Percentiles rank a stretch among this genome's conserved stretches.
These are phyloP conservation scores for Clavulina sp. DNA, from an alignment of 768 basidiomycete genomes.

Conservation along the genomic window DNA sequence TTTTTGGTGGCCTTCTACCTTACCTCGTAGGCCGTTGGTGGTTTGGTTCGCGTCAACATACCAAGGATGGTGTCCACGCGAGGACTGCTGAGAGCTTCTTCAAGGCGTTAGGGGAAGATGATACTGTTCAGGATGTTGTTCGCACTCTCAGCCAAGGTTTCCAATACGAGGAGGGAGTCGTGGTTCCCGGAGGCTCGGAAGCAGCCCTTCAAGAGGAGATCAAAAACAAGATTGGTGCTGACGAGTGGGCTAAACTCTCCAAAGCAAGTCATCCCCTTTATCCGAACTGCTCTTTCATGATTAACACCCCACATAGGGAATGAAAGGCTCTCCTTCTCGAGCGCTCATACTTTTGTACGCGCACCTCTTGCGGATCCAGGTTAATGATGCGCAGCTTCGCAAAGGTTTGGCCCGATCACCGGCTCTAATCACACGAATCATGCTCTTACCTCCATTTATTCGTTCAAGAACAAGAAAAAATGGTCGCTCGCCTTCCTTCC, in stretches of 20 bases:
- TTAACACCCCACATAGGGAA: background rate
- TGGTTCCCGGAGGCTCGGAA: too few species aligned
- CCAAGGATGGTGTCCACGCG: constrained; percentile 79
- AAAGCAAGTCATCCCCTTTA: background rate
- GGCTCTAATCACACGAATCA: background rate
- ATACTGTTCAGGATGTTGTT: constrained; percentile 53
- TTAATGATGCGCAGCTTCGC: constrained; percentile 34
- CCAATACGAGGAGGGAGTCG: constrained; percentile 31
- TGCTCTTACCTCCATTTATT: background rate
- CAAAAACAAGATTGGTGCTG: background rate
- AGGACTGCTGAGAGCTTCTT: constrained; percentile 76
- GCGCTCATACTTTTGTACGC: constrained; percentile 68
- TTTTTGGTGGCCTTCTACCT: constrained; percentile 81
- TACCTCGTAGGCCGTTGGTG: constrained; percentile 87
- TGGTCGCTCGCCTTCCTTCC: constrained; percentile 55
- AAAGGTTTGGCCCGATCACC: constrained; percentile 33
- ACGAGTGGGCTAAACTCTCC: background rate
- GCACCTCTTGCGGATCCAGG: constrained; percentile 55
- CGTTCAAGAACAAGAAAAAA: constrained; percentile 44
- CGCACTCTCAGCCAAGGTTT: constrained; percentile 50
- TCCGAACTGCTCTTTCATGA: background rate
- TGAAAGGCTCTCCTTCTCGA: constrained; percentile 13
- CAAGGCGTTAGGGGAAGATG: constrained; percentile 67
- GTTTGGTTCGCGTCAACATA: constrained; percentile 79
- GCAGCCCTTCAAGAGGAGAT: background rate